phyloP scores from a whole-genome alignment of 1,284 basidiomycete genomes.

The Neolentinus lepideus region DNA sequence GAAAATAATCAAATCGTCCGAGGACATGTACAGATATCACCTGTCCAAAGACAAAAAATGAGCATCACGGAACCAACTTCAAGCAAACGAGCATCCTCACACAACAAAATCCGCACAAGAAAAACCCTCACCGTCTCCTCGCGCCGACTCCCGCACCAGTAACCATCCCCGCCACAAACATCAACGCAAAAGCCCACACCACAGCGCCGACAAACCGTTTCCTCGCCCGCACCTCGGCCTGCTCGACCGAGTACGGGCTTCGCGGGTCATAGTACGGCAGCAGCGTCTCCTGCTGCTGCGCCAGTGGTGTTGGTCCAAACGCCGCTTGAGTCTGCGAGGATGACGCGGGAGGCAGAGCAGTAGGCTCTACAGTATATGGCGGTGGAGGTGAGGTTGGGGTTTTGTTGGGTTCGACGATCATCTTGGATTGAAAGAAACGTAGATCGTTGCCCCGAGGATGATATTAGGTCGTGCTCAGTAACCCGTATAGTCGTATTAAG shows the following conservation, averaged over 20 bases:
- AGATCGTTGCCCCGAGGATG: background rate
- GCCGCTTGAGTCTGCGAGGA: conserved; percentile 3
- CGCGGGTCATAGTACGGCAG: conserved; percentile 26
- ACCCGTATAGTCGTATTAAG: background rate
- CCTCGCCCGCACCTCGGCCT: conserved; percentile 19
- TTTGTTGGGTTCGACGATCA: background rate
- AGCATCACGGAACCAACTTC: background rate
- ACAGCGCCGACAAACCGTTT: conserved; percentile 22
- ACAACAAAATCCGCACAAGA: background rate
- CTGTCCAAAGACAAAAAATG: background rate
- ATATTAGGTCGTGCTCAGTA: background rate
- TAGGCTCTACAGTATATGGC: background rate
- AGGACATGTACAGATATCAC: too few relatives aligned
- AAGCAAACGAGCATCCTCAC: background rate
- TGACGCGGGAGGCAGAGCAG: background rate
- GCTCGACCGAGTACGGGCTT: conserved; percentile 19
- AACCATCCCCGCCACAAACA: conserved; percentile 16
- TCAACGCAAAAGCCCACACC: conserved; percentile 20
- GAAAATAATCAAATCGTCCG: too few relatives aligned
- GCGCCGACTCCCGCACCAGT: conserved; percentile 4
- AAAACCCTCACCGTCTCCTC: background rate
- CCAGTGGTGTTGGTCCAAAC: conserved; percentile 24
- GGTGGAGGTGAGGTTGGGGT: background rate
- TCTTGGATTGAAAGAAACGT: background rate
- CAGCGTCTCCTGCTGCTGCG: conserved; percentile 19